A percentile compares a stretch with the other conserved stretches of the same genome.
phyloP scores from a whole-genome alignment of 164 flowering plant species.

The Hamamelis virginiana region DNA sequence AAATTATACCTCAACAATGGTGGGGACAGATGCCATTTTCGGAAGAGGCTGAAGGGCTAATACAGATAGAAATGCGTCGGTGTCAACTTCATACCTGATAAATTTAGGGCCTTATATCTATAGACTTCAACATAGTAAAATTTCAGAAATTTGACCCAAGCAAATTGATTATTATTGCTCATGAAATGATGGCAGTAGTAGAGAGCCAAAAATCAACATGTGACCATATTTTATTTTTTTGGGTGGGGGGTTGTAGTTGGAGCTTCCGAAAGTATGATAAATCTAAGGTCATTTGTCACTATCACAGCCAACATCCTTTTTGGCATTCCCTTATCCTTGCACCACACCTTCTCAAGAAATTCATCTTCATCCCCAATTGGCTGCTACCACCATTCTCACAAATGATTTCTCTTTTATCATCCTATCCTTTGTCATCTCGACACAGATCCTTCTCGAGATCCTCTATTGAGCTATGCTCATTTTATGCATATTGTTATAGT shows the following conservation, averaged over 20 bases:
- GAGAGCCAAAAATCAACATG: no score
- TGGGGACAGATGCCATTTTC: slow-evolving; percentile 68
- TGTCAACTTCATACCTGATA: slow-evolving; percentile 88
- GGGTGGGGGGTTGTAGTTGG: no score
- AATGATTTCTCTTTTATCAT: not conserved
- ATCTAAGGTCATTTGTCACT: no score
- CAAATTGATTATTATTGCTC: not conserved
- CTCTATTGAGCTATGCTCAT: not conserved
- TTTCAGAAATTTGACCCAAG: not conserved
- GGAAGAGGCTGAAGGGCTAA: slow-evolving; percentile 93
- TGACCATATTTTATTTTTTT: no score
- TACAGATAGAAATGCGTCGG: slow-evolving; percentile 91
- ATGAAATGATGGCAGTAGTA: not conserved
- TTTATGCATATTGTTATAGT: no score
- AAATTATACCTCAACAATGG: slow-evolving; percentile 83
- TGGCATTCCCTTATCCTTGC: not conserved
- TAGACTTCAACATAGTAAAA: not conserved
- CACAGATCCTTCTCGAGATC: not conserved
- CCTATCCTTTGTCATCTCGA: not conserved
- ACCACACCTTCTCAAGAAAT: not conserved
- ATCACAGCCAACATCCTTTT: not conserved
- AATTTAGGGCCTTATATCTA: slow-evolving; percentile 10
- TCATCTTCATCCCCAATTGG: not conserved
- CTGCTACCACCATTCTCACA: not conserved
- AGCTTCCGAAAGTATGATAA: no score